Base-by-base conservation (phyloP, 2,329 filamentous ascomycete species). In the Cyphellophora attinorum region DNA sequence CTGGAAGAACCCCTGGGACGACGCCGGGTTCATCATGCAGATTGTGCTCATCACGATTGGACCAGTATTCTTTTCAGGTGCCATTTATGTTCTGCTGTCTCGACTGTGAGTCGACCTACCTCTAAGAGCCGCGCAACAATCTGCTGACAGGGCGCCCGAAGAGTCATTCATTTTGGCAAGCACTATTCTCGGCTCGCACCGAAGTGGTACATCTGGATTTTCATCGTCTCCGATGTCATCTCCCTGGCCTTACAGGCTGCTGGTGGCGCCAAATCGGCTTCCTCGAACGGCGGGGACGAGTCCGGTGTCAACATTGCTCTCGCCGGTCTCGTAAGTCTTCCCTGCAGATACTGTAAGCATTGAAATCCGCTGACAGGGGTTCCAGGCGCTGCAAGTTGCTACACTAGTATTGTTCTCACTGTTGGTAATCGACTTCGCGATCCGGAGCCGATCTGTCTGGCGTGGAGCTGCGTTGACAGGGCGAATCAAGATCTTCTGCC, bases 21-120 rank as follows among this genome's bases (percentile, higher is more conserved):
- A 77, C 50, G 50, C 51, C 10, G 73, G 67, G 5, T 82, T 82
- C 51, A 66, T 81, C 51, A 66, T 80, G n/a, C 74, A 82, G 51
- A 78, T 80, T 43, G n/a, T 72, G 40, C 77, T 72, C 54, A 62
- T 81, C 33, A 73, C 68, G 45, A 67, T 68, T 29, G 67, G 59
- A 0, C 68, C 68, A 5, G 70, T 72, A 34, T 76, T 72, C 53
- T 66, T 70, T 48, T 66, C 72, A 16, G 78, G 76, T 0, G 74
- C 74, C 38, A 74, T 82, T 50, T 82, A 82, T 52, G 68, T 81
- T 35, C 78, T 73, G 19, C 64, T 80, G 17, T 59, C 59, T 11
- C 50, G 55, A n/a, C n/a, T n/a, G n/a, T n/a, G n/a, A n/a, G n/a
- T n/a, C n/a, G n/a, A n/a, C n/a, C n/a, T n/a, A n/a, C n/a, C n/a